Evolutionary conservation across 306 rosid genomes (phyloP), one percentile per base, ranked within the genome.

Genomic region (Arachis hypogaea): DNA sequence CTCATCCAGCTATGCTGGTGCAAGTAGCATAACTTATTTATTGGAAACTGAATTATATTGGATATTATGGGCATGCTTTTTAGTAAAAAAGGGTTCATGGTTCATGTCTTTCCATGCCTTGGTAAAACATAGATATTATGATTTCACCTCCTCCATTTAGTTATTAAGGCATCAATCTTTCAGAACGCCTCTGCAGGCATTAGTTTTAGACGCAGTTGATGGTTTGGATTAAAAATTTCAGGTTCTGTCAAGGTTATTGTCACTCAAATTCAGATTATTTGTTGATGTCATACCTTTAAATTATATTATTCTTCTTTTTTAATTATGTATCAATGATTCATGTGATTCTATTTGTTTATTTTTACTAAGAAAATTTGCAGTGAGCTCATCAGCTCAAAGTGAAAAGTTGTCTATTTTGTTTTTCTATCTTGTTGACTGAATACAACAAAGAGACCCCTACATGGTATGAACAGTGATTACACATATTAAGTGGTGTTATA

Each of bases 201-300:
- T 18, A 65, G 40, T 36, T 5, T 69, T 74, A 18, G 64, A 12
- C 45, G 63, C 12, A n/a, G 22, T 75, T 59, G 56, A 64, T 75
- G 46, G 57, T 69, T 29, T 69, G 73, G 75, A 18, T 63, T 57
- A 61, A 67, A 79, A 41, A 28, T 56, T 59, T 38, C 36, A 33
- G 76, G 56, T 52, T 68, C 52, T 46, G 57, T 74, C 56, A 66
- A 7, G 50, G 58, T 52, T 5, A 52, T 58, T 78, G 38, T 63
- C 68, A 49, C 72, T 55, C 72, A 45, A 44, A 58, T 42, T 18
- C 67, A 71, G 36, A 78, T 78, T 56, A 36, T 56, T 71, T 71
- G 47, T 78, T 64, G 18, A 63, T 77, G 71, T 54, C 72, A 56
- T 66, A 36, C 60, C 41, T 77, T 72, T 40, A 28, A 62, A 58